These are phyloP conservation scores for Sonneratia caseolaris DNA, from an alignment of 345 rosid genomes.

Conservation along the genomic window DNA sequence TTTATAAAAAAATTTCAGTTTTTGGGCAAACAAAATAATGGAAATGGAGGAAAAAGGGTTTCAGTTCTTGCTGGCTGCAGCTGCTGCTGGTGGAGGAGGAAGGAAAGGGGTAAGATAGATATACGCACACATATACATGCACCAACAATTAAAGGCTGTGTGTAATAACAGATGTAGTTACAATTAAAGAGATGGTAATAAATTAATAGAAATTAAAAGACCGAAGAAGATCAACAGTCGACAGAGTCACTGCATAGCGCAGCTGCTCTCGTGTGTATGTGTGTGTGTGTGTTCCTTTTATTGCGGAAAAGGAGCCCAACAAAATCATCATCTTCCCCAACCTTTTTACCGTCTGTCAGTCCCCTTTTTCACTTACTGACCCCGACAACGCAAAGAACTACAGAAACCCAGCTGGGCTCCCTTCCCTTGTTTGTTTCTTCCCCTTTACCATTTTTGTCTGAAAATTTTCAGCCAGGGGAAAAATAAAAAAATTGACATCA, in stretches of 20 bases:
- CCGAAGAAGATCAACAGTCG: neutral
- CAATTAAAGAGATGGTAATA: neutral
- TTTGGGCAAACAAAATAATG: neutral
- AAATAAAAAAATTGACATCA: no score
- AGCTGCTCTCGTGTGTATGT: neutral
- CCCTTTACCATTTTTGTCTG: neutral
- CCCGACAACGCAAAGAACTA: neutral
- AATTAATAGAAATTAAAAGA: neutral
- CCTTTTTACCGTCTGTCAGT: constrained; percentile 8
- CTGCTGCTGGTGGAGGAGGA: neutral
- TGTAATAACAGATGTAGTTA: neutral
- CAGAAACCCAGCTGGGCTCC: no score
- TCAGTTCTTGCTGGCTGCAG: constrained; percentile 4
- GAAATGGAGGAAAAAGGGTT: constrained; percentile 1
- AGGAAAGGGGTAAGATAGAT: neutral
- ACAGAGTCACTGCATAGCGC: neutral
- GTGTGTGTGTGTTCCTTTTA: neutral
- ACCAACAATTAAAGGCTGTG: constrained; percentile 5
- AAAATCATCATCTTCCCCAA: neutral
- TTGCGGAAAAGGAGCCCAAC: neutral
- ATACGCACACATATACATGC: neutral
- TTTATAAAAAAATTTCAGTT: neutral
- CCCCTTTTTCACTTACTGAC: neutral
- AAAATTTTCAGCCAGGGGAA: no score
- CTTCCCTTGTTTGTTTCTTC: neutral